Percentiles rank a stretch among this genome's conserved stretches.
Conservation (phyloP, 352 stramenopile species). For the Halophytophthora batemanensis region DNA sequence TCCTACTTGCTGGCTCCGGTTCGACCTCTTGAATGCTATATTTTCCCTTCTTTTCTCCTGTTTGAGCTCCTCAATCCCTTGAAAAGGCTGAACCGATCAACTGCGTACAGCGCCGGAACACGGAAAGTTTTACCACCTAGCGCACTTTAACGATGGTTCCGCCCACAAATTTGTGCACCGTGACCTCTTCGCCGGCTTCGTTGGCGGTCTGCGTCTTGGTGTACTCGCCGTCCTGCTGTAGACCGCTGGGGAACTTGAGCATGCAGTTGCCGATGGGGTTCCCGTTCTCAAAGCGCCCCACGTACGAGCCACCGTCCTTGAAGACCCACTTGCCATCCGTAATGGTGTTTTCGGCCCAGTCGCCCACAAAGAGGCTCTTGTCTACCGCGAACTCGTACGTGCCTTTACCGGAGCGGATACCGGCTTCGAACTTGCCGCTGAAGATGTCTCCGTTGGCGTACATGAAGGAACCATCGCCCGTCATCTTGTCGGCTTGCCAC, state of each 20-base stretch:
- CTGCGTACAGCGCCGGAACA: no score
- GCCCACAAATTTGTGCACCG: constrained; percentile 66
- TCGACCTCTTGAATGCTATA: no score
- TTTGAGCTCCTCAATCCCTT: no score
- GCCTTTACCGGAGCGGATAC: constrained; percentile 83
- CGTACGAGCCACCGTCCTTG: constrained; percentile 82
- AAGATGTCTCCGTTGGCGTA: constrained; percentile 93
- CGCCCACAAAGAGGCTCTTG: constrained; percentile 81
- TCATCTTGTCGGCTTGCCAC: constrained; percentile 82
- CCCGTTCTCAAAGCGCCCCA: constrained; percentile 82
- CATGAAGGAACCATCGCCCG: constrained; percentile 89
- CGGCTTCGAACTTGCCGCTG: constrained; percentile 74
- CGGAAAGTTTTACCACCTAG: no score
- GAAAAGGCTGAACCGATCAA: no score
- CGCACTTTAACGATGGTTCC: constrained; percentile 67
- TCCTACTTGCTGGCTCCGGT: neutral
- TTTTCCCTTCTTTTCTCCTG: neutral
- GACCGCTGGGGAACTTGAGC: constrained; percentile 83
- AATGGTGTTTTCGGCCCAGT: constrained; percentile 85
- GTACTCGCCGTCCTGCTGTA: constrained; percentile 86
- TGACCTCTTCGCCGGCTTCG: constrained; percentile 45
- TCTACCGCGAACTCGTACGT: constrained; percentile 88
- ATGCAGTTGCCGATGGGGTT: constrained; percentile 86
- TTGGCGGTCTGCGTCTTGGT: constrained; percentile 52
- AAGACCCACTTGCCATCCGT: constrained; percentile 91